Evolutionary conservation across 148 eudicot species (phyloP).

Genomic region (Rhododendron vialii): DNA sequence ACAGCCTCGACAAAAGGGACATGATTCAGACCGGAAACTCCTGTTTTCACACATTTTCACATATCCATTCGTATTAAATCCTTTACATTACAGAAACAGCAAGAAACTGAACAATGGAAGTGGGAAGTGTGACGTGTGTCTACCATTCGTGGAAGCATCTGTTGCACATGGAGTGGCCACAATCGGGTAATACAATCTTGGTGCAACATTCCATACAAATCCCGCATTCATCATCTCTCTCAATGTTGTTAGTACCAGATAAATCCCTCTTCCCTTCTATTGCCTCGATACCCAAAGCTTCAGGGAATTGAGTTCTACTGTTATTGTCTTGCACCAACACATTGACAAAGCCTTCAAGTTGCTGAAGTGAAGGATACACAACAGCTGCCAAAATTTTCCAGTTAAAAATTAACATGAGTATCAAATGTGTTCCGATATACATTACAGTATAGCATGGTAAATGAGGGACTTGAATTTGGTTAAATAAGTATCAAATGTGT

Average conservation of each 20-base stretch:
- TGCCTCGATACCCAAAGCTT: slow-evolving; percentile 14
- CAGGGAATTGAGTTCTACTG: slow-evolving; percentile 17
- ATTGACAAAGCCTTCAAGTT: slow-evolving; percentile 53
- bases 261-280: slow-evolving; percentile 33
- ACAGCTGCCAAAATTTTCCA: slow-evolving; percentile 47
- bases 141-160: slow-evolving; percentile 83
- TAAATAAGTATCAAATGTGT: too few relatives aligned
- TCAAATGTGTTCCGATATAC: neutral
- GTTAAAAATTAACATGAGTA: neutral
- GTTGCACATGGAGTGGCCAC: slow-evolving; percentile 84
- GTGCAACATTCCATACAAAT: slow-evolving; percentile 77
- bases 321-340: slow-evolving; percentile 39
- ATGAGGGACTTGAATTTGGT: neutral
- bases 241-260: slow-evolving; percentile 22
- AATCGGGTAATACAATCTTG: slow-evolving; percentile 67
- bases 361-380: slow-evolving; percentile 76
- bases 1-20: slow-evolving; percentile 91
- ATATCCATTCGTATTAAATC: neutral
- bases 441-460: neutral
- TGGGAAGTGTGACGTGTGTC: neutral
- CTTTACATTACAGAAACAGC: neutral
- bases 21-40: slow-evolving; percentile 70
- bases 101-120: neutral
- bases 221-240: slow-evolving; percentile 76
- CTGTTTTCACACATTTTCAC: slow-evolving; percentile 25